Percentiles rank a stretch among this genome's conserved stretches.
Evolutionary conservation across 1,284 basidiomycete genomes (phyloP).

Genomic region (Exobasidium rhododendri): DNA sequence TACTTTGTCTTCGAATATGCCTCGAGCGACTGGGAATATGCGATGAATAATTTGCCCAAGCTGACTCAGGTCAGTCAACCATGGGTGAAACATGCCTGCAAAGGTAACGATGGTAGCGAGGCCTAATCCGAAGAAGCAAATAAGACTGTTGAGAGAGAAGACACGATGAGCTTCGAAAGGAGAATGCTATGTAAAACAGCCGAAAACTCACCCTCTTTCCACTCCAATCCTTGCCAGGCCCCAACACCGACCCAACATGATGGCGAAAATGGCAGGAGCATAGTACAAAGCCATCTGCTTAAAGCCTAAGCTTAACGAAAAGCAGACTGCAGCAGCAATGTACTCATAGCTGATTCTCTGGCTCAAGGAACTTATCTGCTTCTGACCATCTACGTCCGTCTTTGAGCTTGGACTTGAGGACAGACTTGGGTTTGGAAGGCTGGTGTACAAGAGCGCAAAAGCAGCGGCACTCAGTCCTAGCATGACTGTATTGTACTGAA

Average conservation of each 20-base stretch:
- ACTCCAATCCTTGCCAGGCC: conserved; percentile 73
- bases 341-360: conserved; percentile 57
- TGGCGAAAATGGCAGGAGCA: conserved; percentile 66
- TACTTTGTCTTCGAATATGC: conserved; percentile 93
- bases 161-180: background rate
- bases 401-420: background rate
- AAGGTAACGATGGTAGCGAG: conserved; percentile 61
- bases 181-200: background rate
- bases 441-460: conserved; percentile 45
- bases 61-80: conserved; percentile 65
- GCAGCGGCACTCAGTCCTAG: conserved; percentile 44
- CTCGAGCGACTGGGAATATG: conserved; percentile 84
- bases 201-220: conserved; percentile 67
- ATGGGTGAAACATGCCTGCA: conserved; percentile 69
- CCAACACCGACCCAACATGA: conserved; percentile 60
- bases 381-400: conserved; percentile 4
- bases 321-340: conserved; percentile 72
- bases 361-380: conserved; percentile 35
- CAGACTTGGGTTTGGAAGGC: conserved; percentile 40
- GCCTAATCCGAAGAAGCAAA: conserved; percentile 69
- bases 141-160: conserved; percentile 57
- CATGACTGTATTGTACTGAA: conserved; percentile 62
- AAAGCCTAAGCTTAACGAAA: conserved; percentile 79
- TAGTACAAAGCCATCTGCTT: conserved; percentile 96
- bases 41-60: conserved; percentile 66